Evolutionary conservation across 768 basidiomycete species (phyloP), one percentile per base, ranked within the genome.

Genomic region (Galerina marginata): DNA sequence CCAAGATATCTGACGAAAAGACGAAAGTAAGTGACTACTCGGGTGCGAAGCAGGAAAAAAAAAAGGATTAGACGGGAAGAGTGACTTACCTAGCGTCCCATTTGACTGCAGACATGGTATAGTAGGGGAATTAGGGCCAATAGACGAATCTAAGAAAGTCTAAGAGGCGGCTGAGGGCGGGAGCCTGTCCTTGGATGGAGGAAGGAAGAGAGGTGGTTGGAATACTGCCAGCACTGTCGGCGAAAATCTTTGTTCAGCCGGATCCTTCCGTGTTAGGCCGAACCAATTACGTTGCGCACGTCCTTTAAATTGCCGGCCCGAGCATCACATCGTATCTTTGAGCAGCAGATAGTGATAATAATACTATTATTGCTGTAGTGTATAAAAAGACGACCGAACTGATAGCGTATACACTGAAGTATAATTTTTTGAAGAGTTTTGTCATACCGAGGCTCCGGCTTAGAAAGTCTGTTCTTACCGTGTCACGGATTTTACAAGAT

Each of bases 31-130:
- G 46, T 51, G 37, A 52, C 47, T 12, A 33, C 5, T 33, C 29
- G 29, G 42, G 45, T 40, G 56, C 40, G 33, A 45, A 46, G 53
- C 59, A 38, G 50, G n/a, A n/a, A 7, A n/a, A 46, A 36, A 46
- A 54, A 46, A 47, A 48, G 2, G 9, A 2, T 37, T 44, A 6
- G 11, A 58, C 36, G 10, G 38, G 42, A 45, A 53, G 59, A 46
- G 39, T 39, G 16, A 58, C 72, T 12, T 60, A 90, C 90, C 89
- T 84, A 72, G 89, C 84, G 68, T 92, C 89, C 90, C 90, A 92
- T 78, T 90, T 91, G 63, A 79, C 78, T 51, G 81, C 63, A 65
- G 89, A 82, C 84, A 86, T 86, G 57, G 70, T 74, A 69, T 38
- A 33, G 67, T 66, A 67, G 39, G 38, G 36, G 14, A 40, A 40